Evolutionary conservation across 2,329 filamentous ascomycete genomes (phyloP).

Genomic region (Alternaria longipes): DNA sequence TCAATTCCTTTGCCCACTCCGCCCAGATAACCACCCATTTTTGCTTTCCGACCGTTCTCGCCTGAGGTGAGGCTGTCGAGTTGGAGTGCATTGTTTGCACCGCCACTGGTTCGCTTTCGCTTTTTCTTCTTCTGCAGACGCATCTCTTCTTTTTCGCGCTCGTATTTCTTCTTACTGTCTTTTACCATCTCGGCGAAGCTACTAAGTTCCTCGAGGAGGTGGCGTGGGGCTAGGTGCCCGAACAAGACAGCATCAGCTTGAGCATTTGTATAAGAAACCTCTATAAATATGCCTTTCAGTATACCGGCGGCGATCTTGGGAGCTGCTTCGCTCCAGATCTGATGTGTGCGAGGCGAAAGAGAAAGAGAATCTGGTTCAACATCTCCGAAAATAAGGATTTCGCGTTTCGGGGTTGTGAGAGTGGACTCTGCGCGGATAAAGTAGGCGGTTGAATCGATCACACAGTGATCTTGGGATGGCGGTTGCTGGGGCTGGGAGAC

Average conservation of each 20-base stretch:
- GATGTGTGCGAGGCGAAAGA: slow-evolving; percentile 78
- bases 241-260: slow-evolving; percentile 81
- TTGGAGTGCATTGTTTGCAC: slow-evolving; percentile 44
- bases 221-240: slow-evolving; percentile 86
- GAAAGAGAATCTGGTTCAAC: slow-evolving; percentile 92
- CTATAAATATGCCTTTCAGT: slow-evolving; percentile 87
- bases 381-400: slow-evolving; percentile 94
- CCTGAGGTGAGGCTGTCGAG: slow-evolving; percentile 18
- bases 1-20: slow-evolving; percentile 24
- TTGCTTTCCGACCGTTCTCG: slow-evolving; percentile 25
- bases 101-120: slow-evolving; percentile 65
- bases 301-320: slow-evolving; percentile 79
- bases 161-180: slow-evolving; percentile 54
- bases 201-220: slow-evolving; percentile 80
- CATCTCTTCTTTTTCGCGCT: slow-evolving; percentile 42
- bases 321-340: slow-evolving; percentile 88
- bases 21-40: slow-evolving; percentile 17
- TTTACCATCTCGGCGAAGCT: slow-evolving; percentile 75
- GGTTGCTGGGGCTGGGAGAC: slow-evolving; percentile 31
- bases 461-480: slow-evolving; percentile 59
- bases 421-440: slow-evolving; percentile 79
- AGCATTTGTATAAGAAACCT: slow-evolving; percentile 90
- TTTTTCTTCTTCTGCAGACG: slow-evolving; percentile 61
- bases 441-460: slow-evolving; percentile 90
- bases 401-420: slow-evolving; percentile 53